These are phyloP conservation scores for Lachancea mirantina DNA, from an alignment of 805 yeast species.

Conservation along the genomic window DNA sequence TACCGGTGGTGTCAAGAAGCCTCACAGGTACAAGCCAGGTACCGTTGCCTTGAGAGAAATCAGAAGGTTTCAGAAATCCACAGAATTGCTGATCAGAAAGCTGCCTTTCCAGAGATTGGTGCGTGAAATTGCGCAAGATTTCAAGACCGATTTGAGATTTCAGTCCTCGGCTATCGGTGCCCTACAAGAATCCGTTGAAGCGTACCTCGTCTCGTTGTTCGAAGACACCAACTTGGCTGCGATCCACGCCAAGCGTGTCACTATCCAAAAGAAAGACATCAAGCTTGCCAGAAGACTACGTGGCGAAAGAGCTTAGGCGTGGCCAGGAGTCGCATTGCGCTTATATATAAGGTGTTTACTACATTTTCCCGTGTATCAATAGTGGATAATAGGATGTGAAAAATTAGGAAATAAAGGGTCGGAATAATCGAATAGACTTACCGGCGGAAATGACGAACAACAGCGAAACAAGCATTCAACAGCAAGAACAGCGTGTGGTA, in stretches of 20 bases:
- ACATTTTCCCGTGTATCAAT: too few relatives aligned
- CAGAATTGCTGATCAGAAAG: constrained; percentile 91
- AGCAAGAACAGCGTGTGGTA: too few relatives aligned
- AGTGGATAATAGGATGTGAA: too few relatives aligned
- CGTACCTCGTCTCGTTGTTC: constrained; percentile 89
- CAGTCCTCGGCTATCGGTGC: constrained; percentile 97
- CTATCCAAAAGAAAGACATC: constrained; percentile 96
- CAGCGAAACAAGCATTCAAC: too few relatives aligned
- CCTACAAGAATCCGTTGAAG: constrained; percentile 97
- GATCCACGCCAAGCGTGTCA: constrained; percentile 97
- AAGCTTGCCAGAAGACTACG: constrained; percentile 96
- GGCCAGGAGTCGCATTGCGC: too few relatives aligned
- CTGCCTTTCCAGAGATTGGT: constrained; percentile 96
- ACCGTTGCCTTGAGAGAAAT: constrained; percentile 94
- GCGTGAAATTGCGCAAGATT: constrained; percentile 91
- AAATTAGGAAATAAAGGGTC: too few relatives aligned
- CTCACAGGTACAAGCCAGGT: constrained; percentile 97
- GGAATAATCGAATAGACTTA: too few relatives aligned
- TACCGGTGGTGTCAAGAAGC: constrained; percentile 88
- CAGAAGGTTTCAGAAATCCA: constrained; percentile 94
- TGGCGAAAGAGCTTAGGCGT: constrained; percentile 87
- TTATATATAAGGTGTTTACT: constrained; percentile 4
- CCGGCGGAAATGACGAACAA: too few relatives aligned
- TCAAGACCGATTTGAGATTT: constrained; percentile 89
- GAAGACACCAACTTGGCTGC: constrained; percentile 99